Percentiles rank a stretch among this genome's conserved stretches.
Conservation (phyloP, 2,329 filamentous ascomycete species). For the Proliferodiscus dingleyae region DNA sequence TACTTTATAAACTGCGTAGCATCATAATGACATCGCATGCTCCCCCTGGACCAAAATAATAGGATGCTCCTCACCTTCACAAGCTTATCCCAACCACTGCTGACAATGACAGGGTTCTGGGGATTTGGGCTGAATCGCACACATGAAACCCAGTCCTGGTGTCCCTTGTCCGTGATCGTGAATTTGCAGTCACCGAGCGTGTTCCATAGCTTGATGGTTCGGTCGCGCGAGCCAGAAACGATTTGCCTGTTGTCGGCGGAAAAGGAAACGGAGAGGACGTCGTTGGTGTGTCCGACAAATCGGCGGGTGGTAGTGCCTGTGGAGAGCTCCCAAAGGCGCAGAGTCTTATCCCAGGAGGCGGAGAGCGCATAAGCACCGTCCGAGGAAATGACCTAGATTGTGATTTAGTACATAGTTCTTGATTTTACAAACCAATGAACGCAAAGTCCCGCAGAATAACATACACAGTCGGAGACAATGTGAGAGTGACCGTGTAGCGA, state of each 20-base stretch:
- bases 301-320: conserved; percentile 95
- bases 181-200: conserved; percentile 99
- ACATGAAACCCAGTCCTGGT: conserved; percentile 99
- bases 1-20: conserved; percentile 85
- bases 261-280: conserved; percentile 99
- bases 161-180: conserved; percentile 99
- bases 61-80: conserved; percentile 78
- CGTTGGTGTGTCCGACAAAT: conserved; percentile 99
- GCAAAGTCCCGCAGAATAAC: conserved; percentile 39
- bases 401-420: conserved; percentile 33
- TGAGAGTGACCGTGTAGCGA: conserved; percentile 98
- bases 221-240: conserved; percentile 96
- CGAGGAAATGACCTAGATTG: conserved; percentile 87
- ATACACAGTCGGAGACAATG: conserved; percentile 99
- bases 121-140: conserved; percentile 99
- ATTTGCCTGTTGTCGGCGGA: conserved; percentile 99
- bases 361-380: conserved; percentile 99
- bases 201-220: conserved; percentile 99
- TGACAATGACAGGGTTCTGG: conserved; percentile 99
- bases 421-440: conserved; percentile 13
- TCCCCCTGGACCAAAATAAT: conserved; percentile 17
- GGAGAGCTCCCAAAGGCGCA: conserved; percentile 98
- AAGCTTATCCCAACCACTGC: conserved; percentile 98
- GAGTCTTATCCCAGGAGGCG: conserved; percentile 99
- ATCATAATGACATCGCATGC: conserved; percentile 64